A percentile compares a stretch with the other conserved stretches of the same genome.
Conservation (phyloP, 352 stramenopile species). For the Pythium aquatile region DNA sequence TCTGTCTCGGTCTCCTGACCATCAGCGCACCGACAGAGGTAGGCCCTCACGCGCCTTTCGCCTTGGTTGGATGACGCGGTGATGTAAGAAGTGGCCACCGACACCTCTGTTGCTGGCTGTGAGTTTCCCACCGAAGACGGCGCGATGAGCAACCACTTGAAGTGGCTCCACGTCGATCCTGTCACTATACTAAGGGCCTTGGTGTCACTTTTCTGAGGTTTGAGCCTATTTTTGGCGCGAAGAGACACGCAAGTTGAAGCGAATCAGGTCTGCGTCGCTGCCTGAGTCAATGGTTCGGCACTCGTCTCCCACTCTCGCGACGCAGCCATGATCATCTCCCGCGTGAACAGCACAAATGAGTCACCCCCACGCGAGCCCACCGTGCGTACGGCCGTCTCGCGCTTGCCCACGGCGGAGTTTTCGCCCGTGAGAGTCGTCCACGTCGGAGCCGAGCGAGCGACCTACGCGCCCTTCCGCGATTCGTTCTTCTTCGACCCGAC, state of each 20-base stretch:
- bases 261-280: not conserved
- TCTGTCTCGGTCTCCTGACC: no score
- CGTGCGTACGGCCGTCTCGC: constrained; percentile 14
- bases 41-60: not conserved
- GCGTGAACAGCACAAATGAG: not conserved
- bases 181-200: not conserved
- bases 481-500: constrained; percentile 61
- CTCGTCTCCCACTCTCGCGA: not conserved
- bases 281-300: not conserved
- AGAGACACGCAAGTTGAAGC: constrained; percentile 7
- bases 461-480: constrained; percentile 59
- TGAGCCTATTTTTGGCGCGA: constrained; percentile 14
- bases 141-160: not conserved
- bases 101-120: not conserved
- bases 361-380: not conserved
- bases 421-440: constrained; percentile 17
- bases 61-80: not conserved
- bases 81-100: not conserved
- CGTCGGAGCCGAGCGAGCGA: constrained; percentile 22
- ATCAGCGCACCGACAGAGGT: no score
- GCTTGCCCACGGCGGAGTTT: constrained; percentile 4
- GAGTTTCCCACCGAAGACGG: not conserved
- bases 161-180: not conserved
- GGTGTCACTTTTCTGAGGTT: constrained; percentile 1
- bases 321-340: constrained; percentile 19